Conservation (phyloP, 2,329 filamentous ascomycete genomes). For the Neonectria sp. region DNA sequence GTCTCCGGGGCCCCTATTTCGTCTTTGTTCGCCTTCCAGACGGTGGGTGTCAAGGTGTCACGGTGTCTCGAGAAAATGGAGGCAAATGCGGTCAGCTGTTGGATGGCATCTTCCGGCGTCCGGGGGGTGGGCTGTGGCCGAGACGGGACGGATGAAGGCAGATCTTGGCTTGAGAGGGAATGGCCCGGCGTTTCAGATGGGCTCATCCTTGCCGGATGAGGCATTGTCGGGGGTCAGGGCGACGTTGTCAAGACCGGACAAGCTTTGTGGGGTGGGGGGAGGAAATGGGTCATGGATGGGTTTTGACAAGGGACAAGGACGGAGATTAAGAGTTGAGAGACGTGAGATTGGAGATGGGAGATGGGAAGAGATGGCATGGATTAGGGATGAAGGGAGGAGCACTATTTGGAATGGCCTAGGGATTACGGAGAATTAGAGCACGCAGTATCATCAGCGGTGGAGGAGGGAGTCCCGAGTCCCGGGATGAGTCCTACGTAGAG, state of each 20-base stretch:
- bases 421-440: neutral
- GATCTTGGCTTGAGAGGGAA: slow-evolving; percentile 47
- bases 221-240: slow-evolving; percentile 42
- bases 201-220: slow-evolving; percentile 50
- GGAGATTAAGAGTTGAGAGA: slow-evolving; percentile 10
- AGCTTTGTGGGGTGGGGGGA: slow-evolving; percentile 53
- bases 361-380: slow-evolving; percentile 16
- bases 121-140: slow-evolving; percentile 28
- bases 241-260: slow-evolving; percentile 56
- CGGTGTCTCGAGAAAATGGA: neutral
- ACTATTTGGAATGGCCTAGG: neutral
- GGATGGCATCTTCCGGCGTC: slow-evolving; percentile 25
- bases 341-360: slow-evolving; percentile 24
- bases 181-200: slow-evolving; percentile 53
- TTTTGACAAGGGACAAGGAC: slow-evolving; percentile 12
- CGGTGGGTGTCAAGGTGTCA: neutral
- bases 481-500: neutral
- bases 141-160: slow-evolving; percentile 25
- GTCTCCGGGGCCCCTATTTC: neutral
- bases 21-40: neutral
- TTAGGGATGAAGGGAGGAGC: neutral
- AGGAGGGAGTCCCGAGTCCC: slow-evolving; percentile 6
- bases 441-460: neutral
- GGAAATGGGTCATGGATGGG: slow-evolving; percentile 30
- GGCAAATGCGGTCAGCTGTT: neutral